A percentile compares a stretch with the other conserved stretches of the same genome.
phyloP scores from a whole-genome alignment of 2,329 filamentous ascomycete species.

The Talaromyces funiculosus region DNA sequence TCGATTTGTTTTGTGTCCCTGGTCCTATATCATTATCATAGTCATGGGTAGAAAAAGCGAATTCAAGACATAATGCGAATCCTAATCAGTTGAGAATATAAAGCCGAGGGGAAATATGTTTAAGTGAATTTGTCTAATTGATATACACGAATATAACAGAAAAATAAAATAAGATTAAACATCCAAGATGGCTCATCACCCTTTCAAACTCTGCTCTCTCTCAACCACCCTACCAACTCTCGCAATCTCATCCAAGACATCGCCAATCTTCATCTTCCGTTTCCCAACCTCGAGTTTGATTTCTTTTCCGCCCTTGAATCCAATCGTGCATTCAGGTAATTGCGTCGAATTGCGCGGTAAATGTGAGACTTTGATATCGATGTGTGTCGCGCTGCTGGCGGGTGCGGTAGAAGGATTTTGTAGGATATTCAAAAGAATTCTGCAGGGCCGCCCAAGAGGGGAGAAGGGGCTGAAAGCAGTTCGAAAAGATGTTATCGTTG shows the following conservation, averaged over 20 bases:
- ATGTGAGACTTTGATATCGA: constrained; percentile 72
- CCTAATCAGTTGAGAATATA: neutral
- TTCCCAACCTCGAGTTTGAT: constrained; percentile 75
- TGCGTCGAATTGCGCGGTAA: constrained; percentile 65
- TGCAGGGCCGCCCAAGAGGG: constrained; percentile 68
- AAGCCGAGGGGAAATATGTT: too few species aligned
- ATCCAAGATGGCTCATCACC: too few species aligned
- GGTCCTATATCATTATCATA: neutral
- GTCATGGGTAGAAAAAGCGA: constrained; percentile 9
- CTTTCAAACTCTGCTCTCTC: constrained; percentile 72
- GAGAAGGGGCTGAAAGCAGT: constrained; percentile 93
- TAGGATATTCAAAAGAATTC: constrained; percentile 80
- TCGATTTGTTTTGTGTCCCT: constrained; percentile 1
- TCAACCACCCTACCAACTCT: constrained; percentile 77
- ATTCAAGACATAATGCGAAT: neutral
- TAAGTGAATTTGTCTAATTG: neutral
- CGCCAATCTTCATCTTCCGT: constrained; percentile 73
- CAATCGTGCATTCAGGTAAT: constrained; percentile 65
- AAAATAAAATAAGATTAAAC: neutral
- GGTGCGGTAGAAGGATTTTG: constrained; percentile 76
- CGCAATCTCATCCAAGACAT: constrained; percentile 82
- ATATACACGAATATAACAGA: neutral
- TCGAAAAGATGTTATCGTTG: constrained; percentile 63
- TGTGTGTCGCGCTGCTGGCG: constrained; percentile 65
- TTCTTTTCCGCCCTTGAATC: constrained; percentile 95